Evolutionary conservation across 2,329 filamentous ascomycete genomes (phyloP).

Genomic region (Fusarium odoratissimum): DNA sequence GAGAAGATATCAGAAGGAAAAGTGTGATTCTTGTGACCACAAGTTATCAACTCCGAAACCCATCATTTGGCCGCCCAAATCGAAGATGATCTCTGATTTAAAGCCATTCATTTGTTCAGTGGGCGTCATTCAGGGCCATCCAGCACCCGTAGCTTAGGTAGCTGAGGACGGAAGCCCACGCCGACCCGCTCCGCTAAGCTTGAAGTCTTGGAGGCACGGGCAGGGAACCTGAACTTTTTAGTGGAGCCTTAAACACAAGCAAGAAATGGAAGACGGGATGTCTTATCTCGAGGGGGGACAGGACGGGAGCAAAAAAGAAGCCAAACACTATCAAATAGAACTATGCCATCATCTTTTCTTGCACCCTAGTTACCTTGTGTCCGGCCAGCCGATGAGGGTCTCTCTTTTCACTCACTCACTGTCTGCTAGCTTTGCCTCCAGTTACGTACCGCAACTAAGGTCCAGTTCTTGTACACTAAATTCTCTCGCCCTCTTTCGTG

Average conservation of each 20-base stretch:
- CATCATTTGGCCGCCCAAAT: constrained; percentile 27
- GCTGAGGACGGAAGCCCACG: constrained; percentile 35
- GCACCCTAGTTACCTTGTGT: constrained; percentile 23
- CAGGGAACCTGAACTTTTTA: constrained; percentile 39
- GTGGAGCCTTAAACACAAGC: constrained; percentile 32
- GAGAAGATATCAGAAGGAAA: not conserved
- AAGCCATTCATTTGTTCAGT: constrained; percentile 12
- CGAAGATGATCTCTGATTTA: not conserved
- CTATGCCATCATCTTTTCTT: constrained; percentile 21
- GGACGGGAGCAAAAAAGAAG: constrained; percentile 20
- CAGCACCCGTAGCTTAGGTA: constrained; percentile 13
- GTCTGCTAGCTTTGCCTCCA: constrained; percentile 26
- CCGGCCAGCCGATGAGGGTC: constrained; percentile 33
- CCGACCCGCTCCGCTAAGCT: constrained; percentile 36
- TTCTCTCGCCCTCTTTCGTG: constrained; percentile 37
- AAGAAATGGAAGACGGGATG: constrained; percentile 32
- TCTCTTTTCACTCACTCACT: not conserved
- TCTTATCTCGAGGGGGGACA: constrained; percentile 29
- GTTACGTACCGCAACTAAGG: constrained; percentile 38
- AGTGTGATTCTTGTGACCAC: not conserved
- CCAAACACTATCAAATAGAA: not conserved
- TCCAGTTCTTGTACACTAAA: constrained; percentile 21
- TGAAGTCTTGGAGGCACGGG: constrained; percentile 2
- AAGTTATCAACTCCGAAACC: not conserved
- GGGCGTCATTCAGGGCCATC: constrained; percentile 36